Evolutionary conservation across 2,329 filamentous ascomycete species (phyloP).

Genomic region (Xylariaceae sp.): DNA sequence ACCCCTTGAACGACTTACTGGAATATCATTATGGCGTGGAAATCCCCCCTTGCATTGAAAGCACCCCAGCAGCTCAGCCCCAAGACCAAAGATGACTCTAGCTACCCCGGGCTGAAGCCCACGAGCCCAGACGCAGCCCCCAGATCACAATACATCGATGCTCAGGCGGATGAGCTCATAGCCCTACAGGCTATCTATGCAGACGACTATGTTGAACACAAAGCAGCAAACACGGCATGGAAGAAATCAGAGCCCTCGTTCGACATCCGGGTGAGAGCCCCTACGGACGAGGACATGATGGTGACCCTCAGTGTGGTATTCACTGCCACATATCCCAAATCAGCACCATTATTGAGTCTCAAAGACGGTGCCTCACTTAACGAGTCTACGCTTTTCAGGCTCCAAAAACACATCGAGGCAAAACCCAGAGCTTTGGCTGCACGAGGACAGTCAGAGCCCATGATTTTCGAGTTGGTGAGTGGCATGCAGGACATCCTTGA

Average conservation of each 20-base stretch:
- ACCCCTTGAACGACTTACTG: slow-evolving; percentile 10
- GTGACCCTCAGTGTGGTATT: slow-evolving; percentile 74
- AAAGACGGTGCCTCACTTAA: slow-evolving; percentile 62
- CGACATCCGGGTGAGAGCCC: slow-evolving; percentile 72
- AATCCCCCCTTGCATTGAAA: slow-evolving; percentile 44
- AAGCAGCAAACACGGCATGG: slow-evolving; percentile 72
- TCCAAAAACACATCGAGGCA: slow-evolving; percentile 60
- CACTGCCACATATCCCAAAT: slow-evolving; percentile 88
- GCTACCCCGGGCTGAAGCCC: slow-evolving; percentile 47
- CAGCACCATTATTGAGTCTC: slow-evolving; percentile 67
- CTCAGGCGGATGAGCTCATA: slow-evolving; percentile 83
- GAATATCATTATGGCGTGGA: slow-evolving; percentile 47
- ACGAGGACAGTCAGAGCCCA: slow-evolving; percentile 49
- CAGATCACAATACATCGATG: slow-evolving; percentile 70
- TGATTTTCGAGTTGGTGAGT: slow-evolving; percentile 63
- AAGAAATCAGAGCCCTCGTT: slow-evolving; percentile 85
- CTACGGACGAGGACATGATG: slow-evolving; percentile 66
- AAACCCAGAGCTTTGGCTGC: slow-evolving; percentile 50
- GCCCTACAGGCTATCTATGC: slow-evolving; percentile 84
- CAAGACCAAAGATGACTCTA: slow-evolving; percentile 42
- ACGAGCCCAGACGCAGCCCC: slow-evolving; percentile 35
- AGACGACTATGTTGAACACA: slow-evolving; percentile 77
- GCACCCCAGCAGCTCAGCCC: slow-evolving; percentile 37
- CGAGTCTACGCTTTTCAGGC: slow-evolving; percentile 65
- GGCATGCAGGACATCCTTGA: slow-evolving; percentile 74